These are phyloP conservation scores for Leishmania guyanensis DNA, from an alignment of 208 protist species.

Conservation along the genomic window DNA sequence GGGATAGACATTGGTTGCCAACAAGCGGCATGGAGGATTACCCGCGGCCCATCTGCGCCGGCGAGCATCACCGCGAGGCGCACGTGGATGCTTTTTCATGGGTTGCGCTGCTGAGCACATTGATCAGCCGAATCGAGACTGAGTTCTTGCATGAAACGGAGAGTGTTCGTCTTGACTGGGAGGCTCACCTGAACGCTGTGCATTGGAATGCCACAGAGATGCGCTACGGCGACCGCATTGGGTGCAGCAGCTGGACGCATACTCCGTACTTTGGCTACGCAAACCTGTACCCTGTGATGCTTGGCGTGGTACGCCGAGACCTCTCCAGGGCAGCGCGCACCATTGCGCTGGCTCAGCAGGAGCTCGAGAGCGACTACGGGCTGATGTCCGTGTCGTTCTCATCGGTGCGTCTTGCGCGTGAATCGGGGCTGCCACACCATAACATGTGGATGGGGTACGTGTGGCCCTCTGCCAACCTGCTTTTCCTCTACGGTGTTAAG, in stretches of 20 bases:
- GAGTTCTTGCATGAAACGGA: conserved; percentile 45
- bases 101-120: conserved; percentile 68
- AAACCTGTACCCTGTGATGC: conserved; percentile 76
- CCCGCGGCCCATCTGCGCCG: conserved; percentile 56
- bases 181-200: conserved; percentile 65
- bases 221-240: conserved; percentile 73
- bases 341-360: conserved; percentile 43
- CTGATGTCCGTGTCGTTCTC: conserved; percentile 76
- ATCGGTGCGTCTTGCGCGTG: conserved; percentile 61
- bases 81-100: conserved; percentile 87
- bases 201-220: conserved; percentile 69
- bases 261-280: conserved; percentile 78
- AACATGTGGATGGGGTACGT: conserved; percentile 78
- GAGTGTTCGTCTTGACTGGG: conserved; percentile 68
- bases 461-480: conserved; percentile 66
- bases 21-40: conserved; percentile 89
- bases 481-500: conserved; percentile 69
- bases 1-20: conserved; percentile 47
- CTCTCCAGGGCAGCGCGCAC: conserved; percentile 40
- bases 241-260: conserved; percentile 54
- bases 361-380: conserved; percentile 63
- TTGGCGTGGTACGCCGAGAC: conserved; percentile 53
- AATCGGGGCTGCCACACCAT: conserved; percentile 48
- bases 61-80: conserved; percentile 57
- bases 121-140: conserved; percentile 66